These are phyloP conservation scores for Dictyostelium capitatum DNA, from an alignment of 78 protist species.

Conservation along the genomic window DNA sequence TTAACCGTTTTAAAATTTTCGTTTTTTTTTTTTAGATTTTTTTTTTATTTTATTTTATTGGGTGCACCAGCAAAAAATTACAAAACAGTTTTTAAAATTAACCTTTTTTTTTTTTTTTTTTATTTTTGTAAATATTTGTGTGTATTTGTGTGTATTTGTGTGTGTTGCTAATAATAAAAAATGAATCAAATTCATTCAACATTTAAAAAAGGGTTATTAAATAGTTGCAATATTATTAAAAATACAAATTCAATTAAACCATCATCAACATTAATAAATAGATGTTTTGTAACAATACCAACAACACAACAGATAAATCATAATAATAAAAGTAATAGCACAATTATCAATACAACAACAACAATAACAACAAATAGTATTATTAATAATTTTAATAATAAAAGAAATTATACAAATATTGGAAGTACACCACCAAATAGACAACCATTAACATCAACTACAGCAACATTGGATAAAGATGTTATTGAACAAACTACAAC, in stretches of 20 bases:
- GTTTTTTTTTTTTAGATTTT: background rate
- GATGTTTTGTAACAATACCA: no score
- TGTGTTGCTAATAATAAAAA: background rate
- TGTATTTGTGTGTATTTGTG: background rate
- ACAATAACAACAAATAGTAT: background rate
- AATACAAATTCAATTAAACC: background rate
- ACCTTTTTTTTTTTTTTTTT: background rate
- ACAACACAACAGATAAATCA: background rate
- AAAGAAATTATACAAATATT: constrained; percentile 9
- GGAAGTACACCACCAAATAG: constrained; percentile 17
- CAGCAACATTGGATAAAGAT: background rate
- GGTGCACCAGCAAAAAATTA: no score
- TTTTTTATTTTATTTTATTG: background rate
- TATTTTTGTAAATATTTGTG: background rate
- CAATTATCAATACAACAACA: background rate
- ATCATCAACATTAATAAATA: no score
- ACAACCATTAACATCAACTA: background rate
- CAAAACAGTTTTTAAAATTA: background rate
- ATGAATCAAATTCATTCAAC: constrained; percentile 18
- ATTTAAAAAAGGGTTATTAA: background rate
- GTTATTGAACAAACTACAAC: background rate
- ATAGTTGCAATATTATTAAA: background rate
- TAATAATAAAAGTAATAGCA: no score
- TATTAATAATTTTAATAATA: background rate
- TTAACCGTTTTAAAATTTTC: no score